phyloP scores from a whole-genome alignment of 202 grass and related monocot genomes.

The Digitaria exilis region DNA sequence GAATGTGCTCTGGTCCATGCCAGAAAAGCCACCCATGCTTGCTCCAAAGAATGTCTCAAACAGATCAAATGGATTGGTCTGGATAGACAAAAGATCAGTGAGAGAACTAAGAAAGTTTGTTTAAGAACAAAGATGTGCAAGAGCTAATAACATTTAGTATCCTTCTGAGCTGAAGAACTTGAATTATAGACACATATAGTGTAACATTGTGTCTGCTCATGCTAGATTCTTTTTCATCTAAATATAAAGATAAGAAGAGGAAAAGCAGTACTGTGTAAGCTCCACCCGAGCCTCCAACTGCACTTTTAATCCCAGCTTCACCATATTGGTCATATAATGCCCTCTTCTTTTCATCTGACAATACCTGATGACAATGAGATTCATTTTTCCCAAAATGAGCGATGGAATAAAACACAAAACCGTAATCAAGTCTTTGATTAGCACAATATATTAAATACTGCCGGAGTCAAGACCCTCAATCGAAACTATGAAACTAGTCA shows the following conservation, averaged over 20 bases:
- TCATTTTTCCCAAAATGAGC: conserved; percentile 31
- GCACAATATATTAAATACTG: conserved; percentile 13
- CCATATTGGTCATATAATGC: conserved; percentile 95
- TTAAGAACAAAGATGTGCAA: conserved; percentile 13
- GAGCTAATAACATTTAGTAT: conserved; percentile 21
- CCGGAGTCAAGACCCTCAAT: too few relatives aligned
- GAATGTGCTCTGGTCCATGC: conserved; percentile 80
- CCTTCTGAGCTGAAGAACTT: conserved; percentile 28
- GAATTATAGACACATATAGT: conserved; percentile 26
- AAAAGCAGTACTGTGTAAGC: conserved; percentile 82
- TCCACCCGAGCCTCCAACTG: conserved; percentile 82
- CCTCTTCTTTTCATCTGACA: conserved; percentile 99
- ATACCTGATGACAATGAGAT: conserved; percentile 66
- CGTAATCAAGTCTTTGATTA: not conserved
- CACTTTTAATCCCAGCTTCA: conserved; percentile 95
- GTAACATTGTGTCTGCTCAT: conserved; percentile 30
- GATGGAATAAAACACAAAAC: conserved; percentile 15
- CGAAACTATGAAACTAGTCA: too few relatives aligned
- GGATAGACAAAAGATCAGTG: conserved; percentile 27
- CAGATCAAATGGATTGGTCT: conserved; percentile 98
- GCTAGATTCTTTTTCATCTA: not conserved
- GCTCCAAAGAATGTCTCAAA: conserved; percentile 97
- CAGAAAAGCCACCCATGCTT: conserved; percentile 92
- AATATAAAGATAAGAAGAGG: not conserved
- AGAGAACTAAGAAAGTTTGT: conserved; percentile 23